Conservation (phyloP, 306 rosid species). For the Sechiopsis laciniata region DNA sequence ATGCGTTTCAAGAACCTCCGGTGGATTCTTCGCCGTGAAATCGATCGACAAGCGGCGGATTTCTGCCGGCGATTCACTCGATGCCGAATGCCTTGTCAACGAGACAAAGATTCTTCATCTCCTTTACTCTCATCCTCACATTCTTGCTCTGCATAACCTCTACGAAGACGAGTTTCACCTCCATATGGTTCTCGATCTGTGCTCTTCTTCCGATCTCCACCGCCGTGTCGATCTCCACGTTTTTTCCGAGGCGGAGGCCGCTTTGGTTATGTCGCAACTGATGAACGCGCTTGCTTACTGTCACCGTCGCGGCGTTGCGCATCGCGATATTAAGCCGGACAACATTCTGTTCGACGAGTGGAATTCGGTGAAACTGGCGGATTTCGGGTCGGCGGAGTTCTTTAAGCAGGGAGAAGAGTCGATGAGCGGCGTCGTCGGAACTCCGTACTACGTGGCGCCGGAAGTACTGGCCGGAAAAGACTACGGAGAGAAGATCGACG, state of each 20-base stretch:
- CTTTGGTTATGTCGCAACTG: conserved; percentile 38
- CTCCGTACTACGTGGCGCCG: conserved; percentile 69
- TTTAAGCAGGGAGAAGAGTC: conserved; percentile 33
- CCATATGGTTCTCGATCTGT: conserved; percentile 60
- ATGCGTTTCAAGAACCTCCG: conserved; percentile 30
- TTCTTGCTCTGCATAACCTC: conserved; percentile 34
- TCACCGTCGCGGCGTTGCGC: conserved; percentile 56
- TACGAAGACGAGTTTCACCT: conserved; percentile 53
- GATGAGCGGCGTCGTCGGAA: conserved; percentile 61
- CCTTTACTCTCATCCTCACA: conserved; percentile 48
- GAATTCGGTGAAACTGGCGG: conserved; percentile 39
- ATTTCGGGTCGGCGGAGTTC: conserved; percentile 61
- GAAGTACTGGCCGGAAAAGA: conserved; percentile 52
- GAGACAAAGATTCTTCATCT: conserved; percentile 54
- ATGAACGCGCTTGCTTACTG: conserved; percentile 53
- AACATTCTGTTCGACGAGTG: conserved; percentile 45
- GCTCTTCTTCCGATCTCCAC: conserved; percentile 42
- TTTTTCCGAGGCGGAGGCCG: conserved; percentile 42
- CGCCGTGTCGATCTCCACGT: conserved; percentile 19
- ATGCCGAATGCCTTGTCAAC: conserved; percentile 42
- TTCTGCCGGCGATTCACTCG: conserved; percentile 46
- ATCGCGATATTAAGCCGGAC: conserved; percentile 67
- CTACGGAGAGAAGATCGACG: conserved; percentile 59
- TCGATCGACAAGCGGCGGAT: conserved; percentile 43
- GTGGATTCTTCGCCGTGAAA: conserved; percentile 41